These are phyloP conservation scores for Xerocomellus chrysenteron DNA, from an alignment of 768 basidiomycete genomes.

Conservation along the genomic window DNA sequence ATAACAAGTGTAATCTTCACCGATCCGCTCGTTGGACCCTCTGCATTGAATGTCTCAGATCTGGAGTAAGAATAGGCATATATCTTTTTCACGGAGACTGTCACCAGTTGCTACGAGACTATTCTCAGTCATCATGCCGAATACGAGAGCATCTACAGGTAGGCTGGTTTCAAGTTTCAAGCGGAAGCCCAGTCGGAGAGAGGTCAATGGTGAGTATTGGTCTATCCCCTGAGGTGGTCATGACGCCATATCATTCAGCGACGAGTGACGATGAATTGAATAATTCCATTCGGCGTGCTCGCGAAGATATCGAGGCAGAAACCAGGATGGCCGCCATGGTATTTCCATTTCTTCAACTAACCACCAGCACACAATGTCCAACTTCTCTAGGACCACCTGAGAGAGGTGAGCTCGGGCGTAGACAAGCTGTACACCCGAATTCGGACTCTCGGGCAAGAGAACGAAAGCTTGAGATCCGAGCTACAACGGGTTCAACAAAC, in stretches of 20 bases:
- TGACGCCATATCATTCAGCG: background rate
- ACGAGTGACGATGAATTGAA: background rate
- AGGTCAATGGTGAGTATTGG: background rate
- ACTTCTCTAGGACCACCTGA: conserved; percentile 10
- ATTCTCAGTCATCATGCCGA: conserved; percentile 8
- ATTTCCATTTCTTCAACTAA: background rate
- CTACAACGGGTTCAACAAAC: background rate
- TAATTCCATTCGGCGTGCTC: background rate
- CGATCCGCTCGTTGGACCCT: too few species aligned
- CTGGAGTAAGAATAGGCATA: background rate
- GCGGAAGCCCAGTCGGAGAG: background rate
- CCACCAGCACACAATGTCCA: background rate
- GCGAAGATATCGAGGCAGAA: background rate
- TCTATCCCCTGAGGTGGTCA: too few species aligned
- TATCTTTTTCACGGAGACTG: background rate
- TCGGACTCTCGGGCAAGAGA: conserved; percentile 11
- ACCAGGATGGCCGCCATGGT: conserved; percentile 8
- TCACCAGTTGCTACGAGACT: background rate
- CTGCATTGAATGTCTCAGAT: too few species aligned
- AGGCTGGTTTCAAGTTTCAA: background rate
- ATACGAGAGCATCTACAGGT: conserved; percentile 9
- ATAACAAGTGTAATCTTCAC: background rate
- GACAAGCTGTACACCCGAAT: conserved; percentile 9
- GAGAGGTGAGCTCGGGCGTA: conserved; percentile 2
- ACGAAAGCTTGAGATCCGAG: conserved; percentile 3